phyloP scores from a whole-genome alignment of 192 early-diverging fungal species.

The Backusella luteola region DNA sequence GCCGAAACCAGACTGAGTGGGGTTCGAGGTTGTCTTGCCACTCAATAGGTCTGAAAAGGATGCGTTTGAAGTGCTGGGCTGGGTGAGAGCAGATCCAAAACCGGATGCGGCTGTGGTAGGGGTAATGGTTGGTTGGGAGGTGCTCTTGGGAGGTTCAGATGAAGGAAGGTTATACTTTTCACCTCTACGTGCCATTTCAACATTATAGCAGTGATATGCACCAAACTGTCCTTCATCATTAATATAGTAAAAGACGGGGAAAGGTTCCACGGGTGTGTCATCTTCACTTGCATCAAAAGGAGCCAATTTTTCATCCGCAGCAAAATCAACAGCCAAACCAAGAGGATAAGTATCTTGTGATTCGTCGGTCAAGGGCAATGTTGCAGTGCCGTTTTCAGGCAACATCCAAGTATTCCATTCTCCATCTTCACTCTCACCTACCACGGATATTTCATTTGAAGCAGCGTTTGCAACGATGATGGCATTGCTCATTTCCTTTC shows the following conservation, averaged over 20 bases:
- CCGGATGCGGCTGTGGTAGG: neutral
- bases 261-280: constrained; percentile 47
- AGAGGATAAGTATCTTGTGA: constrained; percentile 66
- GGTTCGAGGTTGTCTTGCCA: neutral
- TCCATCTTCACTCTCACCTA: constrained; percentile 42
- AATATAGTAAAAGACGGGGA: constrained; percentile 72
- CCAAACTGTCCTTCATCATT: constrained; percentile 62
- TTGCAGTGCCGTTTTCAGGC: constrained; percentile 50
- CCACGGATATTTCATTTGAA: constrained; percentile 46
- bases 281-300: constrained; percentile 53
- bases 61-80: neutral
- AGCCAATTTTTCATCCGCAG: constrained; percentile 51
- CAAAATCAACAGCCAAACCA: constrained; percentile 76
- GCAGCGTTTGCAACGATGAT: constrained; percentile 42
- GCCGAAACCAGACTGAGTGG: neutral
- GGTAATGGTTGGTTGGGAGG: neutral
- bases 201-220: constrained; percentile 68
- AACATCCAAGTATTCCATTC: constrained; percentile 71
- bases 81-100: neutral
- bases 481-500: constrained; percentile 37
- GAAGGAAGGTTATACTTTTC: constrained; percentile 43
- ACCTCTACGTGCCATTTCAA: constrained; percentile 42
- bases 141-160: neutral
- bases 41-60: neutral
- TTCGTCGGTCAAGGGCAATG: constrained; percentile 56